Evolutionary conservation across 805 yeast species (phyloP).

Genomic region (Sugiyamaella chiloensis): DNA sequence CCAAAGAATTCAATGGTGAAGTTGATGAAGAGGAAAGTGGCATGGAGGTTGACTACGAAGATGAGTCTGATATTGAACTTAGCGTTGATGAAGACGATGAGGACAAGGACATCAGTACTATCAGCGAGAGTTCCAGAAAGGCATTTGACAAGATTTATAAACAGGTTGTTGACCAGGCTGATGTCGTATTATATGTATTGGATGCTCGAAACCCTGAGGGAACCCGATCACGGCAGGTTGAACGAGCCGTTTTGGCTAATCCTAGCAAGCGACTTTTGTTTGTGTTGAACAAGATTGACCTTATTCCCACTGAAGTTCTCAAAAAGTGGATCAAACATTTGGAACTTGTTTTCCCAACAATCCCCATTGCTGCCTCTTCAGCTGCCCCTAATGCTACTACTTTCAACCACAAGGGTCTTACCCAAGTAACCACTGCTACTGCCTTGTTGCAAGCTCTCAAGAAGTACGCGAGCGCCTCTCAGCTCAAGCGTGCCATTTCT

Average conservation of each 20-base stretch:
- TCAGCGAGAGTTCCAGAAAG: constrained; percentile 45
- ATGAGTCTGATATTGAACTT: constrained; percentile 45
- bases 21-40: constrained; percentile 37
- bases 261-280: constrained; percentile 82
- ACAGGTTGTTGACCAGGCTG: constrained; percentile 87
- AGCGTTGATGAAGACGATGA: constrained; percentile 48
- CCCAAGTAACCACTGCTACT: constrained; percentile 67
- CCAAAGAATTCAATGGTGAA: constrained; percentile 66
- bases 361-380: constrained; percentile 74
- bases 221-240: constrained; percentile 88
- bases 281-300: constrained; percentile 86
- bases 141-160: constrained; percentile 94
- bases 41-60: constrained; percentile 43
- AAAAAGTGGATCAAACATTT: constrained; percentile 80
- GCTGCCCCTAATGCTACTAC: constrained; percentile 66
- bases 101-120: constrained; percentile 39
- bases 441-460: constrained; percentile 77
- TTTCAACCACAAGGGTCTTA: constrained; percentile 67
- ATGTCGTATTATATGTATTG: constrained; percentile 85
- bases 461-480: constrained; percentile 76
- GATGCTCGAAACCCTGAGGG: constrained; percentile 98
- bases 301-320: constrained; percentile 81
- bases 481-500: constrained; percentile 81
- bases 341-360: constrained; percentile 82
- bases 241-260: constrained; percentile 77